phyloP scores from a whole-genome alignment of 148 eudicot species.

The Cornus kousa region DNA sequence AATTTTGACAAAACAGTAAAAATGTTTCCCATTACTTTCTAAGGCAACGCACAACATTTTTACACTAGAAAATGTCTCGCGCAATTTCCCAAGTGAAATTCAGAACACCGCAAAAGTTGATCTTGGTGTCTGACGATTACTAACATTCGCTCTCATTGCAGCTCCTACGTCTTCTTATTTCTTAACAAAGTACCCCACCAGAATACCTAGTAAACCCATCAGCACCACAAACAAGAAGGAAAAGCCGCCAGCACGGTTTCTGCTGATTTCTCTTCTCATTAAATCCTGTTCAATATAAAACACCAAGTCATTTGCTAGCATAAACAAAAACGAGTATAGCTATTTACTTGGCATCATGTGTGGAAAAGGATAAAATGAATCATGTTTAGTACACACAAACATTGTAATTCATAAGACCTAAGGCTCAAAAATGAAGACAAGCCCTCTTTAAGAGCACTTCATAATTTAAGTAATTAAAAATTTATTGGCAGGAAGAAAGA shows the following conservation, averaged over 20 bases:
- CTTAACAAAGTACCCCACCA: constrained; percentile 51
- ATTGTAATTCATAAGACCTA: neutral
- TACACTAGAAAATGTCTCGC: neutral
- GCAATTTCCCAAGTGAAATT: neutral
- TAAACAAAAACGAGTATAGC: neutral
- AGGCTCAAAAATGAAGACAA: neutral
- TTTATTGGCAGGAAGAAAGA: neutral
- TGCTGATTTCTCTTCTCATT: constrained; percentile 16
- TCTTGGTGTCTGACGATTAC: constrained; percentile 4
- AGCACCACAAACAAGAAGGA: constrained; percentile 48
- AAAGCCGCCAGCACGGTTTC: constrained; percentile 31
- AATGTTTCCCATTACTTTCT: neutral
- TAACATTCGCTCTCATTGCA: constrained; percentile 3
- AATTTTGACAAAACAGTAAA: neutral
- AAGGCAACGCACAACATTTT: neutral
- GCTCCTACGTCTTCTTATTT: constrained; percentile 21
- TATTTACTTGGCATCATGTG: neutral
- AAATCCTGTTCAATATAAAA: constrained; percentile 12
- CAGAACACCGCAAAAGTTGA: neutral
- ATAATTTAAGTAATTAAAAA: neutral
- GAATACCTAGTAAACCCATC: constrained; percentile 51
- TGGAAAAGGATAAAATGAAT: neutral
- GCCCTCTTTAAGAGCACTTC: neutral
- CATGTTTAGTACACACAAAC: neutral
- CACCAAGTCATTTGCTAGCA: neutral